Percentiles rank a stretch among this genome's conserved stretches.
Evolutionary conservation across 768 basidiomycete genomes (phyloP).

Genomic region (Mycena belliarum): DNA sequence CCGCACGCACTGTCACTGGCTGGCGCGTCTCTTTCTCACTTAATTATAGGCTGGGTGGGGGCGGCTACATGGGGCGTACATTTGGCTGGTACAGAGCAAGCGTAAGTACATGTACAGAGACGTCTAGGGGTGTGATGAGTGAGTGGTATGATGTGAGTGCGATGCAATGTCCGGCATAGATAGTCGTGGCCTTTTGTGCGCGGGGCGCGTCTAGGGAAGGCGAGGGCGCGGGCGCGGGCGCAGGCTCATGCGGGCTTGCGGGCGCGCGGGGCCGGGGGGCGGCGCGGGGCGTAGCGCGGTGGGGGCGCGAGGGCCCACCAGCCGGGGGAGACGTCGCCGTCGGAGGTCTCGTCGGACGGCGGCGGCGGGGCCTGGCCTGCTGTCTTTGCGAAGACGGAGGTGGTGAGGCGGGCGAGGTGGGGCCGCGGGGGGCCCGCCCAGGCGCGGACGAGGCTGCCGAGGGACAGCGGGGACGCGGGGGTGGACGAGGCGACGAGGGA

Average conservation of each 20-base stretch:
- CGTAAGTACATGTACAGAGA: too few species aligned
- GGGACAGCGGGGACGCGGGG: constrained; percentile 34
- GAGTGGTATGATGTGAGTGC: too few species aligned
- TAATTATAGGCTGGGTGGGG: too few species aligned
- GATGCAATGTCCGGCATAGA: too few species aligned
- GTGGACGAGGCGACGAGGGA: constrained; percentile 19
- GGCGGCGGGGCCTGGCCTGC: constrained; percentile 15
- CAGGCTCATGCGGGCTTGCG: constrained; percentile 39
- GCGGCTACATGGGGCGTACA: too few species aligned
- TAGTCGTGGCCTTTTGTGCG: too few species aligned
- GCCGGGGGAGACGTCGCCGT: constrained; percentile 24
- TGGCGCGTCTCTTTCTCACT: too few species aligned
- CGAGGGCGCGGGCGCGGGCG: constrained; percentile 26
- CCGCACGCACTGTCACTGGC: too few species aligned
- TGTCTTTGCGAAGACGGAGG: constrained; percentile 25
- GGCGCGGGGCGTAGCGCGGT: constrained; percentile 30
- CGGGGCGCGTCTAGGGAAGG: too few species aligned
- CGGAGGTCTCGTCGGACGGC: constrained; percentile 19
- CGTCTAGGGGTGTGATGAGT: not conserved
- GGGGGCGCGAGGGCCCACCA: constrained; percentile 23
- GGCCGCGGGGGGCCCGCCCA: constrained; percentile 38
- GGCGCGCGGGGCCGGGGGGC: constrained; percentile 33
- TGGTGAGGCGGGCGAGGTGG: constrained; percentile 14
- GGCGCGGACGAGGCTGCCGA: constrained; percentile 46
- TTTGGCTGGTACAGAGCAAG: too few species aligned